Conservation (phyloP, 2,329 filamentous ascomycete genomes). For the Boeremia exigua region DNA sequence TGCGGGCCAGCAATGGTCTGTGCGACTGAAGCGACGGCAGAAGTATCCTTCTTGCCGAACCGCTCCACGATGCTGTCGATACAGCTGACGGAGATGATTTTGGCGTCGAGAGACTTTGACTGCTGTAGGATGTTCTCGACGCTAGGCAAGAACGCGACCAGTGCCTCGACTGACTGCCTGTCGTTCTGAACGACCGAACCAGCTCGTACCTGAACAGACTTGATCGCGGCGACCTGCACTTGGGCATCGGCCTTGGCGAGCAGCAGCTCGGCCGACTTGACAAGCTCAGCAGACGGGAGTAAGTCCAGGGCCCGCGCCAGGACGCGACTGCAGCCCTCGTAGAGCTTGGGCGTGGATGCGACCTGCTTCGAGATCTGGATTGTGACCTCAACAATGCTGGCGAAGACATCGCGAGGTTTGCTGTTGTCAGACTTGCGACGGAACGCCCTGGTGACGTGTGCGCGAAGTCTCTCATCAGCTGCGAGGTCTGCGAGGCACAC, state of each 20-base stretch:
- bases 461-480: conserved; percentile 39
- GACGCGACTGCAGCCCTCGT: conserved; percentile 65
- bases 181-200: conserved; percentile 75
- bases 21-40: conserved; percentile 76
- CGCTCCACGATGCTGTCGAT: conserved; percentile 93
- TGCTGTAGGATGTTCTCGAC: conserved; percentile 78
- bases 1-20: conserved; percentile 76
- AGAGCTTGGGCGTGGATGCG: conserved; percentile 51
- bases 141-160: conserved; percentile 80
- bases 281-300: conserved; percentile 84
- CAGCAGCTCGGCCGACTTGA: conserved; percentile 83
- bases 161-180: conserved; percentile 68
- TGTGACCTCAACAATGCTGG: conserved; percentile 49
- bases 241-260: conserved; percentile 77
- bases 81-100: conserved; percentile 85
- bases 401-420: conserved; percentile 41
- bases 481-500: conserved; percentile 48
- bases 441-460: conserved; percentile 41
- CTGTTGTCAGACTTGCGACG: conserved; percentile 33
- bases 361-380: conserved; percentile 68
- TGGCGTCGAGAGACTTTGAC: conserved; percentile 74
- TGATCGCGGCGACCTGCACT: conserved; percentile 74
- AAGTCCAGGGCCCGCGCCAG: conserved; percentile 83
- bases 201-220: conserved; percentile 77
- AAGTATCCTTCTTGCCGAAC: conserved; percentile 89